Percentiles rank a stretch among this genome's conserved stretches.
Evolutionary conservation across 352 stramenopile species (phyloP).

Genomic region (Globisporangium irregulare): DNA sequence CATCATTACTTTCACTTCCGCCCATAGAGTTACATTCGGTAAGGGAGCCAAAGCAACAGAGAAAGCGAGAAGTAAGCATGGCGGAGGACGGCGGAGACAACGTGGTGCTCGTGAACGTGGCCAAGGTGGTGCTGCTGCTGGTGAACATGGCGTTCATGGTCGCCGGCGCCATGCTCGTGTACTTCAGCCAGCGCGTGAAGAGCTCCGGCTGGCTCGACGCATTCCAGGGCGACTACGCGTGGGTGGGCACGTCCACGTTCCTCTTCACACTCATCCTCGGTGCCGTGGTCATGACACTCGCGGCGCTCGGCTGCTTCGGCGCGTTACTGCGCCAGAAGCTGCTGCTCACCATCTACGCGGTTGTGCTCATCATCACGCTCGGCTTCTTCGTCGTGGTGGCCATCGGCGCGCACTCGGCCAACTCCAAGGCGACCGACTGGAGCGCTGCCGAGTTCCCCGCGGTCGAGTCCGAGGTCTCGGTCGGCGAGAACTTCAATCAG

Average conservation of each 20-base stretch:
- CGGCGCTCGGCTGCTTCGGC: slow-evolving; percentile 67
- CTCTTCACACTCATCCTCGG: slow-evolving; percentile 68
- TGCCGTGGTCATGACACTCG: slow-evolving; percentile 60
- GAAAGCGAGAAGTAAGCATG: not conserved
- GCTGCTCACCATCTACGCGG: slow-evolving; percentile 65
- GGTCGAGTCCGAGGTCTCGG: slow-evolving; percentile 35
- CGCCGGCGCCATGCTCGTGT: slow-evolving; percentile 69
- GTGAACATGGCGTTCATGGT: slow-evolving; percentile 87
- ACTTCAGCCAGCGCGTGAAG: slow-evolving; percentile 73
- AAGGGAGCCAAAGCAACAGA: not conserved
- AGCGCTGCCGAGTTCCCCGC: slow-evolving; percentile 38
- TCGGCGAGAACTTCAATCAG: slow-evolving; percentile 73
- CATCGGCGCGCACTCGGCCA: slow-evolving; percentile 50
- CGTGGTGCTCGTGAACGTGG: slow-evolving; percentile 59
- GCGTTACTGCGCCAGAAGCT: slow-evolving; percentile 66
- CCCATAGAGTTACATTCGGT: not conserved
- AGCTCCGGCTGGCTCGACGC: slow-evolving; percentile 66
- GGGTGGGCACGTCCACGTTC: slow-evolving; percentile 60
- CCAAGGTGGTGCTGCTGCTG: slow-evolving; percentile 77
- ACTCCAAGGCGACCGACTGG: slow-evolving; percentile 59
- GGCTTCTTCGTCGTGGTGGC: slow-evolving; percentile 64
- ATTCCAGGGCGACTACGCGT: slow-evolving; percentile 68
- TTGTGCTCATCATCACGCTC: slow-evolving; percentile 57
- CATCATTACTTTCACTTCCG: not conserved
- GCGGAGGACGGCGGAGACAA: slow-evolving; percentile 20